Evolutionary conservation across 805 yeast species (phyloP).

Genomic region (Wickerhamiella dianesei): DNA sequence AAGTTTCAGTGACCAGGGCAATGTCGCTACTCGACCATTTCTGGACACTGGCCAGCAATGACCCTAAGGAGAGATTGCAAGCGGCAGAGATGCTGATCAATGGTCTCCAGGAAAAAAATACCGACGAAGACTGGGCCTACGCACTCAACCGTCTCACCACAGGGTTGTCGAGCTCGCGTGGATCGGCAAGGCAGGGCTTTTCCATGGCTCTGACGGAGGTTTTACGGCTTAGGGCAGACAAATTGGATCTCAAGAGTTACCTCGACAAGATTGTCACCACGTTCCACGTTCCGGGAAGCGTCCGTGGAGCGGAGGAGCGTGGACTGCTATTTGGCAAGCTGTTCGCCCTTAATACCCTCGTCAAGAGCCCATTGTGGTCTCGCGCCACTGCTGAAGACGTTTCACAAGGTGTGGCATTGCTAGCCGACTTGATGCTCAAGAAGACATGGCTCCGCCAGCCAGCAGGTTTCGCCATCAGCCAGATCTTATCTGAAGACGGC

Average conservation of each 20-base stretch:
- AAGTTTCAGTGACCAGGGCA: background rate
- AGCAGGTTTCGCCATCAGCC: conserved; percentile 54
- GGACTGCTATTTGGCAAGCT: conserved; percentile 67
- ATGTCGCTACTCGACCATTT: conserved; percentile 43
- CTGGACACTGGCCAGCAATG: conserved; percentile 63
- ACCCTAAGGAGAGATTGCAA: conserved; percentile 53
- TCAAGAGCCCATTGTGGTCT: conserved; percentile 37
- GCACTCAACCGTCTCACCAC: conserved; percentile 64
- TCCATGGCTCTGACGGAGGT: conserved; percentile 73
- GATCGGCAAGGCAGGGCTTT: conserved; percentile 74
- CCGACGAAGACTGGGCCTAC: conserved; percentile 58
- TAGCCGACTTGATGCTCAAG: conserved; percentile 43
- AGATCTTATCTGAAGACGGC: conserved; percentile 24
- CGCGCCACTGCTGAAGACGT: conserved; percentile 25
- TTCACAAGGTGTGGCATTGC: conserved; percentile 30
- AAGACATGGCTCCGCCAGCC: conserved; percentile 86
- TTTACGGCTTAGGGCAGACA: conserved; percentile 19
- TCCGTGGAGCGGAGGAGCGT: conserved; percentile 73
- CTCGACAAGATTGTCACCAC: conserved; percentile 27
- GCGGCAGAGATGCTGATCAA: conserved; percentile 56
- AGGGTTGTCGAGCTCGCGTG: conserved; percentile 72
- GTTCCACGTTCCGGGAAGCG: conserved; percentile 30
- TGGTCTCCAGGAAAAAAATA: conserved; percentile 34
- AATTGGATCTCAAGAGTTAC: conserved; percentile 30
- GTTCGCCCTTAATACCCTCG: conserved; percentile 68